phyloP scores from a whole-genome alignment of 805 yeast species.

The Yarrowia sp. region DNA sequence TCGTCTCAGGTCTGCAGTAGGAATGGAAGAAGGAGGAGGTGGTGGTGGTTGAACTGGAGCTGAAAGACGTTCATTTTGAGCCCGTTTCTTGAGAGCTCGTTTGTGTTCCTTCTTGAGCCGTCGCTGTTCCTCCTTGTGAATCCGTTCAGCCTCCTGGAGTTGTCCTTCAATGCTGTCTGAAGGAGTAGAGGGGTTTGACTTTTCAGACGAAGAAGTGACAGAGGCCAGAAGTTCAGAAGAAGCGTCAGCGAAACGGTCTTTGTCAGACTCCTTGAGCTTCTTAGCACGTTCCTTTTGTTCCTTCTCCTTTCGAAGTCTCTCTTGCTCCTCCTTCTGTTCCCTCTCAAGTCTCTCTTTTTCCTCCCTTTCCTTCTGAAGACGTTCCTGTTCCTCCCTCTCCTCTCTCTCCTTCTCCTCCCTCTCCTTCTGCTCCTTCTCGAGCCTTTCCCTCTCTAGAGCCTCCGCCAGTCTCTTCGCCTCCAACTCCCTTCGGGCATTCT shows the following conservation, averaged over 20 bases:
- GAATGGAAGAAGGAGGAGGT: background rate
- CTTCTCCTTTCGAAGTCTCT: background rate
- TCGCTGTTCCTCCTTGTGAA: conserved; percentile 7
- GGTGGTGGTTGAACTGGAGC: conserved; percentile 9
- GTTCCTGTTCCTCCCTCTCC: background rate
- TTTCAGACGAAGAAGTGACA: too few species aligned
- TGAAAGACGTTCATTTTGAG: conserved; percentile 4
- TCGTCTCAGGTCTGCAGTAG: background rate
- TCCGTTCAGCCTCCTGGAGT: background rate
- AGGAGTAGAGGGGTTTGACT: too few species aligned
- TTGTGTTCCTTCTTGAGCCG: conserved; percentile 6
- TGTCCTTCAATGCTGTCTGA: background rate
- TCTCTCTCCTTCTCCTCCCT: background rate
- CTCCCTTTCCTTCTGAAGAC: background rate
- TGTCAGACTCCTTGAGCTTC: background rate
- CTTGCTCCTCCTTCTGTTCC: conserved; percentile 1
- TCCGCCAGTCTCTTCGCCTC: conserved; percentile 9
- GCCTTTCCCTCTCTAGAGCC: background rate
- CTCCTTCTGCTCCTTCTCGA: background rate
- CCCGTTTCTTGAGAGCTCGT: conserved; percentile 10
- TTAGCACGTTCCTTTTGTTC: background rate
- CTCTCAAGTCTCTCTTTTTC: conserved; percentile 9
- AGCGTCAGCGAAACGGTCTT: conserved; percentile 2
- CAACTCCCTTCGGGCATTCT: conserved; percentile 5
- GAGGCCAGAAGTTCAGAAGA: background rate